phyloP scores from a whole-genome alignment of 2,329 filamentous ascomycete species.

The Lasiodiplodia theobromae region DNA sequence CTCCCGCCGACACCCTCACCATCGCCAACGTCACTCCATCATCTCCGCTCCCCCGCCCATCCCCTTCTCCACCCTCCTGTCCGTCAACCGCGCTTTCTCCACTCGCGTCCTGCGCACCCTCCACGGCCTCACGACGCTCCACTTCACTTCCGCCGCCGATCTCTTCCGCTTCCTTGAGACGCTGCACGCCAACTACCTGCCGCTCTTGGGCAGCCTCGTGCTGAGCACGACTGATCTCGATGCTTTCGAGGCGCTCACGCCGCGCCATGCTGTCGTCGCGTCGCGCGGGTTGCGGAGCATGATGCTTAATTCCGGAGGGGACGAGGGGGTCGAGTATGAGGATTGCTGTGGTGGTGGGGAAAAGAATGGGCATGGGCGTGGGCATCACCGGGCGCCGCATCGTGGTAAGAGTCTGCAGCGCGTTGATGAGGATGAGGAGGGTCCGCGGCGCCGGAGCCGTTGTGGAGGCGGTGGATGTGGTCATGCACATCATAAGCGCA shows the following conservation, averaged over 20 bases:
- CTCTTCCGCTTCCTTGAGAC: not conserved
- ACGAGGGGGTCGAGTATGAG: no score
- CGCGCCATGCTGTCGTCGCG: not conserved
- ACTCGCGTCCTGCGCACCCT: not conserved
- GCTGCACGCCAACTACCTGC: rapidly evolving
- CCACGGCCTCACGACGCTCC: not conserved
- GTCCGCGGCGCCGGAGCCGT: not conserved
- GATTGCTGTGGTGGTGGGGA: no score
- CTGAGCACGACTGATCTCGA: not conserved
- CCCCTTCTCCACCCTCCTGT: not conserved
- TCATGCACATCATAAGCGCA: not conserved
- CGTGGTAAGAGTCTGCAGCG: no score
- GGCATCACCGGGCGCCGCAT: no score
- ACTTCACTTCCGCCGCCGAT: not conserved
- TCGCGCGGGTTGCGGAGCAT: no score
- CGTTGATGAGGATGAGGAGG: not conserved
- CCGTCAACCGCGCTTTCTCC: not conserved
- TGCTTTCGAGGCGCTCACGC: not conserved
- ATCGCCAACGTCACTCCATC: not conserved
- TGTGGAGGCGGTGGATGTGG: no score
- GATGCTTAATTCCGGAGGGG: no score
- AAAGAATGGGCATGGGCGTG: no score
- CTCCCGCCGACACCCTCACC: no score
- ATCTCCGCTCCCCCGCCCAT: not conserved
- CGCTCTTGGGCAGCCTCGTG: not conserved